Conservation (phyloP, 352 stramenopile species). For the Vaucheria bursata region DNA sequence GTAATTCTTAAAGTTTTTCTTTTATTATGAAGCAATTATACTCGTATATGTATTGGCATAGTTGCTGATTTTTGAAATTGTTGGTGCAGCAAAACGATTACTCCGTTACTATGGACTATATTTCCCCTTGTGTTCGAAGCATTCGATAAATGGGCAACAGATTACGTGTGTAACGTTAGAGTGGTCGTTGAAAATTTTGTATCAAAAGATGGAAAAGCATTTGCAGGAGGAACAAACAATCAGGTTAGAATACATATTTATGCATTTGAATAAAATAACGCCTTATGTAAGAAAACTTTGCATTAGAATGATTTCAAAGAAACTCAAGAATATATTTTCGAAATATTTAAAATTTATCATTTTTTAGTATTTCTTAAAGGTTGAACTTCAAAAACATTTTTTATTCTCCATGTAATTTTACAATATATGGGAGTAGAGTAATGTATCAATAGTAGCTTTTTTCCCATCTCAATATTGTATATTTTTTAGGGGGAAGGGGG, state of each 20-base stretch:
- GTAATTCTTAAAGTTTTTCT: neutral
- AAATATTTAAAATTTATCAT: neutral
- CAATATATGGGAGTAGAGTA: no score
- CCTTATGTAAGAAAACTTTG: neutral
- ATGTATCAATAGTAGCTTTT: no score
- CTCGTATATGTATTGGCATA: neutral
- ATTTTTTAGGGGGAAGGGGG: no score
- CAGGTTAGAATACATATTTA: conserved; percentile 19
- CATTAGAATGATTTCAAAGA: neutral
- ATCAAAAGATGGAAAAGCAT: conserved; percentile 53
- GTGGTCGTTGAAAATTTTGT: conserved; percentile 93
- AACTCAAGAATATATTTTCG: neutral
- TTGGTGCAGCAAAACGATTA: conserved; percentile 68
- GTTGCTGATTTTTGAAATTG: no score
- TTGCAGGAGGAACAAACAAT: conserved; percentile 7
- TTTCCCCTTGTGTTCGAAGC: conserved; percentile 89
- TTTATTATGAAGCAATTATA: neutral
- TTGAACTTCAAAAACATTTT: no score
- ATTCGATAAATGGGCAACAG: conserved; percentile 87
- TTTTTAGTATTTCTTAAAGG: neutral
- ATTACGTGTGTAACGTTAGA: conserved; percentile 91
- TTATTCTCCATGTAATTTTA: no score
- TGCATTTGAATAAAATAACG: conserved; percentile 11
- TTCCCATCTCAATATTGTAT: no score
- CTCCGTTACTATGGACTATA: conserved; percentile 80